Evolutionary conservation across 768 basidiomycete genomes (phyloP).

Genomic region (Leccinum fibrillosum): DNA sequence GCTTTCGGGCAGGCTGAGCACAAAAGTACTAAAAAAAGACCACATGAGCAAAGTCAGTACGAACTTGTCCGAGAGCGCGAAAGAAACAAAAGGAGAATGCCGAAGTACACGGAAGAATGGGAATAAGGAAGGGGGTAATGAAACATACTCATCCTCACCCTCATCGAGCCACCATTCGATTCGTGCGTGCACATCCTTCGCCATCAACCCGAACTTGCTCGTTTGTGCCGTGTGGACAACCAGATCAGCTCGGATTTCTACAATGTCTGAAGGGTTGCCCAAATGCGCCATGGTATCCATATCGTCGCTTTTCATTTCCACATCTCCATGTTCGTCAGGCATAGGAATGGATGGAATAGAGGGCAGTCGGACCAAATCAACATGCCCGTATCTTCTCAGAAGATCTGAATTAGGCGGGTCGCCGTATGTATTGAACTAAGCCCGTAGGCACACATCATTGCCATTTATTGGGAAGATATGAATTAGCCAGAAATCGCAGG

Average conservation of each 20-base stretch:
- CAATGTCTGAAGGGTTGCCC: slow-evolving; percentile 80
- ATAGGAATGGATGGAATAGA: slow-evolving; percentile 22
- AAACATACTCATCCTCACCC: slow-evolving; percentile 81
- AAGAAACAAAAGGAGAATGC: background rate
- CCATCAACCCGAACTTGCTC: slow-evolving; percentile 10
- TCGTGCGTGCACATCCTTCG: slow-evolving; percentile 30
- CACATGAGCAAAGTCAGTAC: slow-evolving; percentile 1
- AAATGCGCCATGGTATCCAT: slow-evolving; percentile 8
- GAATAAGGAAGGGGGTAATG: background rate
- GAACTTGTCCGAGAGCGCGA: background rate
- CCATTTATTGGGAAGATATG: background rate
- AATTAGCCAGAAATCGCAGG: background rate
- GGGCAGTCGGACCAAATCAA: slow-evolving; percentile 67
- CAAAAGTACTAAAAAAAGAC: slow-evolving; percentile 6
- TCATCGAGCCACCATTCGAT: slow-evolving; percentile 95
- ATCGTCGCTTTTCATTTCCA: slow-evolving; percentile 19
- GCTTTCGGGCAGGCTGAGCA: slow-evolving; percentile 5
- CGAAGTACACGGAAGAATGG: background rate
- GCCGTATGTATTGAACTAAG: slow-evolving; percentile 93
- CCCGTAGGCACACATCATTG: background rate
- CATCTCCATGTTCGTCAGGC: slow-evolving; percentile 1
- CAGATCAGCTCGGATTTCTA: slow-evolving; percentile 72
- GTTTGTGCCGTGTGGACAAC: slow-evolving; percentile 43
- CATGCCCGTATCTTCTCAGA: slow-evolving; percentile 91
- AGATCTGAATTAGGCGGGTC: slow-evolving; percentile 91